These are phyloP conservation scores for Huntiella savannae DNA, from an alignment of 2,329 filamentous ascomycete genomes.

Conservation along the genomic window DNA sequence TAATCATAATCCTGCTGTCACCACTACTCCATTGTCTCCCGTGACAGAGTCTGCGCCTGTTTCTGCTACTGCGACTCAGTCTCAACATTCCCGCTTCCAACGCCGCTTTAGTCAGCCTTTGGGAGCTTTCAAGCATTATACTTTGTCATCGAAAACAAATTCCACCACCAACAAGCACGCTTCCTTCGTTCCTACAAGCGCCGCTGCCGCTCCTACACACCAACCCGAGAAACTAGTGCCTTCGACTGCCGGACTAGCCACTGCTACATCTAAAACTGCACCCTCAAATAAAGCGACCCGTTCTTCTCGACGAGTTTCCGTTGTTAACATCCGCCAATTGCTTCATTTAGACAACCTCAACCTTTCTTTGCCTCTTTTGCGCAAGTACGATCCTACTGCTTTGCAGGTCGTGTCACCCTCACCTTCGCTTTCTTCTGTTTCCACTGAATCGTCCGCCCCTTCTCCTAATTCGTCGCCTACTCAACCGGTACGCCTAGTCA, in stretches of 20 bases:
- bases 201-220: background rate
- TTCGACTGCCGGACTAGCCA: background rate
- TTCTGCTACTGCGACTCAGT: background rate
- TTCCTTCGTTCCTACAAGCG: background rate
- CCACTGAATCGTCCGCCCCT: constrained; percentile 1
- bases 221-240: background rate
- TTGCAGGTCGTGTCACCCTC: constrained; percentile 4
- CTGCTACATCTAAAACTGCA: background rate
- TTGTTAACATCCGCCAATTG: constrained; percentile 9
- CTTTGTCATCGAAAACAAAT: background rate
- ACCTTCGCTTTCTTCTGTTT: constrained; percentile 7
- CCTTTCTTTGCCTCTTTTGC: constrained; percentile 6
- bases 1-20: background rate
- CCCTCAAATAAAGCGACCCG: background rate
- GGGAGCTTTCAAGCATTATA: background rate
- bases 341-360: constrained; percentile 9
- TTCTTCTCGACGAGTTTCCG: constrained; percentile 5
- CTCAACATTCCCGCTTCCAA: background rate
- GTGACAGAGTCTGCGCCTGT: background rate
- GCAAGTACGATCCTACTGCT: constrained; percentile 1
- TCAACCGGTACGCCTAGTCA: background rate
- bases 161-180: background rate
- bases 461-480: constrained; percentile 4
- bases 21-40: background rate
- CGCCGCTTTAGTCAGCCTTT: background rate